A percentile compares a stretch with the other conserved stretches of the same genome.
Conservation (phyloP, 1,284 basidiomycete species). For the Cerioporus squamosus region DNA sequence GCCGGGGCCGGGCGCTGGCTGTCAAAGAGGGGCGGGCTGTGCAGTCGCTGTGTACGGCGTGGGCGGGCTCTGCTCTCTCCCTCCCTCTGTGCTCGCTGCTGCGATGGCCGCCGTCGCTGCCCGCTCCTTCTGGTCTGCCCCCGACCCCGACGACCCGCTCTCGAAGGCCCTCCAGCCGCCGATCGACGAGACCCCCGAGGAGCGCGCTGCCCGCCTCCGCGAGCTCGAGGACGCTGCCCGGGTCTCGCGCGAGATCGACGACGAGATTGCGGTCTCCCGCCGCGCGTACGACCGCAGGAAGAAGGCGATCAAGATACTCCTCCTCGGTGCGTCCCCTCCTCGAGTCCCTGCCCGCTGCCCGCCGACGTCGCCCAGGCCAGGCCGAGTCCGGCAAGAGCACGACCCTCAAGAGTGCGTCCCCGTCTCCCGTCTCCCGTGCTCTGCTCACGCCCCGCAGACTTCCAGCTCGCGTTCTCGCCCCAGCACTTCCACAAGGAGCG, state of each 20-base stretch:
- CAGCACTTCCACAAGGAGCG: constrained; percentile 60
- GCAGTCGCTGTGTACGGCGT: no score
- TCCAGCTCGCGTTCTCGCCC: constrained; percentile 68
- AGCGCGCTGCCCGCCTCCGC: constrained; percentile 44
- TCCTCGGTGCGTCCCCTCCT: constrained; percentile 52
- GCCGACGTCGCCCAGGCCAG: constrained; percentile 50
- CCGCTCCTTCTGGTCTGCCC: constrained; percentile 14
- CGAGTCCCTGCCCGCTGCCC: neutral
- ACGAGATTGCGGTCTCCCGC: constrained; percentile 52
- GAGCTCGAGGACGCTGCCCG: constrained; percentile 48
- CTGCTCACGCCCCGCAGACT: constrained; percentile 43
- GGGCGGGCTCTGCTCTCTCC: no score
- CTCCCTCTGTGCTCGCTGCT: no score
- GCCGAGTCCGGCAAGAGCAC: constrained; percentile 75
- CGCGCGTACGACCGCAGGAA: constrained; percentile 56
- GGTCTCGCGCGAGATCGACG: constrained; percentile 60
- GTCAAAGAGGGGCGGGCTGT: no score
- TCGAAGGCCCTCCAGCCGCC: constrained; percentile 39
- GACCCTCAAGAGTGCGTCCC: constrained; percentile 60
- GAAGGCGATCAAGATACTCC: constrained; percentile 63
- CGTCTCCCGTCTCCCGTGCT: neutral
- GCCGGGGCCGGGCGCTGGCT: no score
- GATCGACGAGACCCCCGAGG: constrained; percentile 48
- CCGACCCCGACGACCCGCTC: constrained; percentile 40
- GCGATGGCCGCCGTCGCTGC: constrained; percentile 13